A percentile compares a stretch with the other conserved stretches of the same genome.
Conservation (phyloP, 768 basidiomycete species). For the Xanthoconium purpureum region DNA sequence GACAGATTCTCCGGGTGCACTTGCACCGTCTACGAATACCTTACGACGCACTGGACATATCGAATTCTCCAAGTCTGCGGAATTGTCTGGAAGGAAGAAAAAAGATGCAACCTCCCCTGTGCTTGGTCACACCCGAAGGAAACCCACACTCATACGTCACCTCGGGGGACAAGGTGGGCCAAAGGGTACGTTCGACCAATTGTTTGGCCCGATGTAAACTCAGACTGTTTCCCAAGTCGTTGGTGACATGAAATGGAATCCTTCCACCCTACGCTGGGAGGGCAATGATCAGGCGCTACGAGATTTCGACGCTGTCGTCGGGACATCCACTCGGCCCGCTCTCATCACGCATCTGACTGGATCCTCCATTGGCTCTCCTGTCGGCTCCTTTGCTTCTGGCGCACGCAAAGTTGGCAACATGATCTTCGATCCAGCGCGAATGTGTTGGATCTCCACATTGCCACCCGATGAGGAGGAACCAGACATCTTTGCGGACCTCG, state of each 20-base stretch:
- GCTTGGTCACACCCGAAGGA: slow-evolving; percentile 51
- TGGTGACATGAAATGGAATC: slow-evolving; percentile 98
- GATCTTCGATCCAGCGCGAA: slow-evolving; percentile 91
- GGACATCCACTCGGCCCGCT: slow-evolving; percentile 86
- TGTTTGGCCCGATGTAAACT: slow-evolving; percentile 11
- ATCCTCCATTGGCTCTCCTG: slow-evolving; percentile 79
- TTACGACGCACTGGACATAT: slow-evolving; percentile 57
- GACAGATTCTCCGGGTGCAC: slow-evolving; percentile 26
- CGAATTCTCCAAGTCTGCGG: slow-evolving; percentile 46
- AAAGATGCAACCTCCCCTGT: slow-evolving; percentile 46
- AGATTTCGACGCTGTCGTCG: slow-evolving; percentile 81
- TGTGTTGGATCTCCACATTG: slow-evolving; percentile 92
- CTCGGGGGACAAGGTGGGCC: slow-evolving; percentile 62
- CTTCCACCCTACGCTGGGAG: slow-evolving; percentile 87
- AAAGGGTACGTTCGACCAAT: slow-evolving; percentile 56
- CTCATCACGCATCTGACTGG: slow-evolving; percentile 93
- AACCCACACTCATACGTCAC: slow-evolving; percentile 87
- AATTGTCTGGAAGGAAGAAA: slow-evolving; percentile 51
- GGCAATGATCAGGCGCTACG: slow-evolving; percentile 91
- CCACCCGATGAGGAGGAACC: slow-evolving; percentile 90
- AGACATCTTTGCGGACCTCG: slow-evolving; percentile 91
- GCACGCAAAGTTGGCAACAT: slow-evolving; percentile 95
- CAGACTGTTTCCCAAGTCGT: slow-evolving; percentile 54
- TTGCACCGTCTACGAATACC: slow-evolving; percentile 47
- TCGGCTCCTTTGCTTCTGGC: slow-evolving; percentile 68